A percentile compares a stretch with the other conserved stretches of the same genome.
Conservation (phyloP, 495 filamentous ascomycete genomes). For the Margaritispora aquatica region DNA sequence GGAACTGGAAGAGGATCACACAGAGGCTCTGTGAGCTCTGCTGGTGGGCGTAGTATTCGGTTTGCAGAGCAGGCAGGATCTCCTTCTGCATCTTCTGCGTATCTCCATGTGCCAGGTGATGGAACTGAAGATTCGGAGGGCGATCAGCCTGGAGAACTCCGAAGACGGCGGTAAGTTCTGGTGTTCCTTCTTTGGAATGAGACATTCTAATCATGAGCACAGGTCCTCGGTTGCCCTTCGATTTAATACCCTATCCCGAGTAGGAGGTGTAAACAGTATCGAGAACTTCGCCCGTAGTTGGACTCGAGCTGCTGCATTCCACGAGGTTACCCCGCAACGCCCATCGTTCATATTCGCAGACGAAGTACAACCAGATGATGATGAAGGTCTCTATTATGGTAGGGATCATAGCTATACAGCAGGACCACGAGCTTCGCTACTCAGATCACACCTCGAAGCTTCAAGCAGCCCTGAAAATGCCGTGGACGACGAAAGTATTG, state of each 20-base stretch:
- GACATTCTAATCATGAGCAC: background rate
- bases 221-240: slow-evolving; percentile 74
- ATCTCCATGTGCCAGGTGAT: background rate
- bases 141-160: slow-evolving; percentile 5
- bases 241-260: slow-evolving; percentile 61
- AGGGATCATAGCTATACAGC: slow-evolving; percentile 26
- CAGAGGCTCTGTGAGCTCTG: slow-evolving; percentile 28
- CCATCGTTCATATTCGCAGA: slow-evolving; percentile 60
- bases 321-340: slow-evolving; percentile 71
- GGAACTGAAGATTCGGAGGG: slow-evolving; percentile 1
- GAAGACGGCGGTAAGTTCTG: slow-evolving; percentile 17
- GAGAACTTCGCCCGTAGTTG: slow-evolving; percentile 92
- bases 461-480: slow-evolving; percentile 20
- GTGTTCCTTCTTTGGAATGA: background rate
- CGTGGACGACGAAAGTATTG: slow-evolving; percentile 18
- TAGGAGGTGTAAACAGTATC: slow-evolving; percentile 88
- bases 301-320: slow-evolving; percentile 86
- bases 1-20: slow-evolving; percentile 20
- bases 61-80: slow-evolving; percentile 22
- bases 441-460: slow-evolving; percentile 37
- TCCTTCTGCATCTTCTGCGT: slow-evolving; percentile 10
- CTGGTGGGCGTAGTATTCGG: slow-evolving; percentile 29
- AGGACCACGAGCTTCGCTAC: slow-evolving; percentile 38
- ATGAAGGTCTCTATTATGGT: slow-evolving; percentile 29
- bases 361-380: slow-evolving; percentile 24